Conservation (phyloP, 2,329 filamentous ascomycete genomes). For the Phialophora tarda region DNA sequence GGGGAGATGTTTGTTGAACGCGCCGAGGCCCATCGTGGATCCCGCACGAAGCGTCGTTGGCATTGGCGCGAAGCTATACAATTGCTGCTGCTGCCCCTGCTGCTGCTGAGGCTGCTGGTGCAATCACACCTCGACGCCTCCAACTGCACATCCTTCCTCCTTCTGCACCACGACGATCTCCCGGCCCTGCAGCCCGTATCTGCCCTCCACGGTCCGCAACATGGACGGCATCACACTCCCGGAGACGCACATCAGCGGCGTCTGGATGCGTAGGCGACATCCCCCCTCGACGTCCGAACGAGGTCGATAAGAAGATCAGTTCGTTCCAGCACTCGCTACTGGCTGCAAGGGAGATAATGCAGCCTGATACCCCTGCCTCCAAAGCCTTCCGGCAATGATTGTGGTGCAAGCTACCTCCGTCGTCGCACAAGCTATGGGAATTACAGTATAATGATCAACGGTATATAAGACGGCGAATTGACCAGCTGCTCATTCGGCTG, state of each 20-base stretch:
- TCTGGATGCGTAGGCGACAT: background rate
- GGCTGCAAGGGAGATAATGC: conserved; percentile 11
- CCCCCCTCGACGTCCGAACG: background rate
- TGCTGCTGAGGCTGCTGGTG: background rate
- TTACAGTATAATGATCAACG: background rate
- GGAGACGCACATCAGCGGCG: conserved; percentile 17
- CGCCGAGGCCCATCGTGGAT: background rate
- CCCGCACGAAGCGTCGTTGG: background rate
- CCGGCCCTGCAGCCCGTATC: conserved; percentile 1
- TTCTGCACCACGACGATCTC: conserved; percentile 3
- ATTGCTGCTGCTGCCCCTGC: background rate
- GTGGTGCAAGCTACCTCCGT: background rate
- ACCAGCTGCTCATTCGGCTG: background rate
- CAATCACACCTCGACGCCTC: background rate
- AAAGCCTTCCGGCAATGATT: conserved; percentile 14
- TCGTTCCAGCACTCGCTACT: background rate
- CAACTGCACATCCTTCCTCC: background rate
- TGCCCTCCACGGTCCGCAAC: background rate
- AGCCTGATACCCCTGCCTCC: conserved; percentile 15
- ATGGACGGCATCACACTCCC: background rate
- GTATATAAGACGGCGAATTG: background rate
- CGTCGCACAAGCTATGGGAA: background rate
- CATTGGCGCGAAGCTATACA: background rate
- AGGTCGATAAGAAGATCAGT: conserved; percentile 10
- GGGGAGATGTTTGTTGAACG: background rate